Percentiles rank a stretch among this genome's conserved stretches.
Evolutionary conservation across 108 stramenopile genomes (phyloP).

Genomic region (Cyclotella kingstonii): DNA sequence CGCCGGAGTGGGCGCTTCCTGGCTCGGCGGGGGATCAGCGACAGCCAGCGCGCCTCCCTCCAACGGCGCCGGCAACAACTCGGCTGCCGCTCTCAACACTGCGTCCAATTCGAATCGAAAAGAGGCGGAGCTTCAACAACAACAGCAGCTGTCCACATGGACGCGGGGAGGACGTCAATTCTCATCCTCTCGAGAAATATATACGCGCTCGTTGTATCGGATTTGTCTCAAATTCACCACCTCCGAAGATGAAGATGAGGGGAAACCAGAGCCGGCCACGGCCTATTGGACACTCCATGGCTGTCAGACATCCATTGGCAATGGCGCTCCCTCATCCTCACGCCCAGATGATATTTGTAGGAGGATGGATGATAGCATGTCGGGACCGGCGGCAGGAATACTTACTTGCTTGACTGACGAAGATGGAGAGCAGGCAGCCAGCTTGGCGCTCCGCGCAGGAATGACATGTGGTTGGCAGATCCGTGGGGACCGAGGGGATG

Average conservation of each 20-base stretch:
- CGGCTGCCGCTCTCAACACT: no score
- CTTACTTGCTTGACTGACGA: constrained; percentile 63
- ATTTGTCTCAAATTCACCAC: constrained; percentile 90
- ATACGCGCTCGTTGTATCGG: constrained; percentile 76
- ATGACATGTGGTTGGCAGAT: constrained; percentile 89
- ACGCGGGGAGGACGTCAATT: constrained; percentile 81
- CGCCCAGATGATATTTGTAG: constrained; percentile 86
- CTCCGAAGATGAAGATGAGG: constrained; percentile 90
- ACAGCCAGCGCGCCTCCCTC: not conserved
- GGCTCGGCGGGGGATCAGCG: no score
- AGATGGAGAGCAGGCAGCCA: constrained; percentile 82
- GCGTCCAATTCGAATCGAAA: no score
- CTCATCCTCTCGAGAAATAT: constrained; percentile 75
- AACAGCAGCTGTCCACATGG: constrained; percentile 42
- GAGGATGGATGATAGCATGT: constrained; percentile 88
- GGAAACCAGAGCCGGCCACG: constrained; percentile 88
- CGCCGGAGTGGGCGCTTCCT: constrained; percentile 5
- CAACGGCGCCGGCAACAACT: constrained; percentile 7
- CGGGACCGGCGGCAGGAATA: constrained; percentile 80
- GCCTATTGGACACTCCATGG: constrained; percentile 88
- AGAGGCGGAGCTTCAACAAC: no score
- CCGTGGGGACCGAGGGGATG: constrained; percentile 85
- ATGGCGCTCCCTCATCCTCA: constrained; percentile 69
- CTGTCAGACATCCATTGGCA: constrained; percentile 80
- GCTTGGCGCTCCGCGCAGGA: constrained; percentile 62